Evolutionary conservation across 139 green algal species (phyloP), one percentile per base, ranked within the genome.

Genomic region (Auxenochlorella pyrenoidosa): DNA sequence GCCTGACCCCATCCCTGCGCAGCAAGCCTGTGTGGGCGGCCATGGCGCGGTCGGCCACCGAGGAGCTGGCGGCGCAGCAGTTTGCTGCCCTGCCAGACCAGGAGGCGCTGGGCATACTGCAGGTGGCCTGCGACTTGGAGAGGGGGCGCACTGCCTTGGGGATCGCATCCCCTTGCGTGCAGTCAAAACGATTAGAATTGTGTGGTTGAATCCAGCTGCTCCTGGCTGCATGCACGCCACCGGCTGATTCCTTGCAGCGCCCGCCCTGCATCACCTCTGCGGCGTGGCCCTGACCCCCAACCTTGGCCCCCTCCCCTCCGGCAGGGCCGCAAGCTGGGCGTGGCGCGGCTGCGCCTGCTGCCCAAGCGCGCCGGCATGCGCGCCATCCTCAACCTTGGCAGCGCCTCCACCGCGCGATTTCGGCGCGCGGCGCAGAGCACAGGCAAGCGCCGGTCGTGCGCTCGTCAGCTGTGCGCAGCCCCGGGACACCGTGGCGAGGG

Each of bases 11-110:
- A 28, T 70, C 5, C 21, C 41, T n/a, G 0, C 40, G 30, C 84
- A 94, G 94, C 80, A 98, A 98, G 90, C 92, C 95, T 22, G 93
- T 98, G 68, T 98, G 96, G 96, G 88, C 88, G 21, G 68, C 81
- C 32, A 86, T 97, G 79, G 84, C 88, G 40, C 34, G 30, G 18
- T 34, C 44, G 1, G 93, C 92, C 5, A 43, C 93, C 26, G 24
- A 84, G 1, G 91, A 93, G 41, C 90, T 97, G 15, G 22, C 85
- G 30, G 34, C 36, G 13, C 40, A 54, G 6, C 73, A 91, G 72
- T 92, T 91, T 58, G 60, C 60, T 24, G 82, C 91, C 0, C 26
- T 97, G 2, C 10, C 82, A 2, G 5, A 54, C 5, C 21, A 8
- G 26, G 71, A 90, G 40, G 94, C 91, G 6, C 83, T 78, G 43